Evolutionary conservation across 371 early-diverging fungal species (phyloP).

Genomic region (Haplosporangium sp.): DNA sequence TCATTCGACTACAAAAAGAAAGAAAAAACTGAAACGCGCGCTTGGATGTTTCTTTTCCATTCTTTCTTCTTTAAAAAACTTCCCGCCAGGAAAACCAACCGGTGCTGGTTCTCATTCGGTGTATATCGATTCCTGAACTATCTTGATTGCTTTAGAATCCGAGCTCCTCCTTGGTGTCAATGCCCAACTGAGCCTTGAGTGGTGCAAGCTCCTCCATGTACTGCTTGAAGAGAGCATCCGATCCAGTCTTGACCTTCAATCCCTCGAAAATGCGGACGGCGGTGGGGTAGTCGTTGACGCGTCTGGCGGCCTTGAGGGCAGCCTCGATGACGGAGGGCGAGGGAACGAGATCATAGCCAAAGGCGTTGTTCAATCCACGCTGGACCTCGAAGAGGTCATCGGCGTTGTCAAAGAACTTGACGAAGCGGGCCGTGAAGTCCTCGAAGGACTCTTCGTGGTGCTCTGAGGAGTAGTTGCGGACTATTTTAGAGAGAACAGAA

Average conservation of each 20-base stretch:
- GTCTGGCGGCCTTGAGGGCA: conserved; percentile 80
- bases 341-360: conserved; percentile 97
- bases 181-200: conserved; percentile 87
- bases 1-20: too few relatives aligned
- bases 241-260: conserved; percentile 90
- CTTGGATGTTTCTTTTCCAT: too few relatives aligned
- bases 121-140: too few relatives aligned
- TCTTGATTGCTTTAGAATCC: conserved; percentile 62
- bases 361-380: conserved; percentile 97
- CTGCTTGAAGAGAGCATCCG: conserved; percentile 86
- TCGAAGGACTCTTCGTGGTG: conserved; percentile 85
- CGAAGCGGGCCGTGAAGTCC: conserved; percentile 84
- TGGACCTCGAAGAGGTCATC: conserved; percentile 98
- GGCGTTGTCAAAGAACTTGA: conserved; percentile 90
- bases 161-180: conserved; percentile 90
- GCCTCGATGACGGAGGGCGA: conserved; percentile 88
- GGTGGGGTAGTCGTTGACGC: conserved; percentile 93
- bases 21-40: too few relatives aligned
- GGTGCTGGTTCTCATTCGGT: too few relatives aligned
- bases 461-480: conserved; percentile 70
- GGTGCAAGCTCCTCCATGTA: conserved; percentile 92
- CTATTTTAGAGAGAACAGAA: conserved; percentile 6
- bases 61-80: too few relatives aligned
- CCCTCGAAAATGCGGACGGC: conserved; percentile 96
- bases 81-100: too few relatives aligned